Base-by-base conservation (phyloP, 192 early-diverging fungal genomes). In the Phlyctochytrium planicorne region DNA sequence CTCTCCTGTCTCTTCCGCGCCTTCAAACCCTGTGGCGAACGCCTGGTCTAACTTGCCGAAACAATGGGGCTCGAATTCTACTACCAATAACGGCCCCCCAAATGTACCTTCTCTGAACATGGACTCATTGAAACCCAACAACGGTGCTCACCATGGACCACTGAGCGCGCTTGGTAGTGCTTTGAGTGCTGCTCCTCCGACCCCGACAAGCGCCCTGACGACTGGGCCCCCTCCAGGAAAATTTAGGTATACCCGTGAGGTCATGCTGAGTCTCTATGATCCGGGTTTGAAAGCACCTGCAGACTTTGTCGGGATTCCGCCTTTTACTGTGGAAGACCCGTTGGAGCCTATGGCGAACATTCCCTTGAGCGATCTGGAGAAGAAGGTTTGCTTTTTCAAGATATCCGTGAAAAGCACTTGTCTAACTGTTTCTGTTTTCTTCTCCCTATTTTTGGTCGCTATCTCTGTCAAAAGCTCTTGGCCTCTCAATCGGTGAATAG, bases 201-300 rank as follows among this genome's bases (percentile, higher is more conserved):
- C 40, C 10, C 40, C 40, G 10, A 47, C 40, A 14, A 14, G 10
- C 6, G 40, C 40, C 10, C 10, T 47, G 40, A 14, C 40, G 10
- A 20, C 40, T 14, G 20, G 20, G 10, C 20, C 20, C 10, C 40
- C 40, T 20, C 40, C 40, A 47, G 10, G 10, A 47, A 47, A 47
- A 20, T 47, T 47, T 20, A 47, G 20, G 20, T 80, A 75, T 69
- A 70, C 77, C n/a, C 59, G 77, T 16, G 80, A 82, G 37, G 52
- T 74, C 59, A 73, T 82, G 53, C 62, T 82, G 52, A 59, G 71
- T n/a, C 63, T 73, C 47, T 82, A 71, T 47, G 77, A 82, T 56
- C 62, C 69, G 1, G 57, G 40, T 1, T 23, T 71, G 32, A 31
- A 33, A 2, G 27, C 68, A 4, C 80, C 77, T 20, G 14, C 61